phyloP scores from a whole-genome alignment of 106 monocot species.

The Acorus gramineus region DNA sequence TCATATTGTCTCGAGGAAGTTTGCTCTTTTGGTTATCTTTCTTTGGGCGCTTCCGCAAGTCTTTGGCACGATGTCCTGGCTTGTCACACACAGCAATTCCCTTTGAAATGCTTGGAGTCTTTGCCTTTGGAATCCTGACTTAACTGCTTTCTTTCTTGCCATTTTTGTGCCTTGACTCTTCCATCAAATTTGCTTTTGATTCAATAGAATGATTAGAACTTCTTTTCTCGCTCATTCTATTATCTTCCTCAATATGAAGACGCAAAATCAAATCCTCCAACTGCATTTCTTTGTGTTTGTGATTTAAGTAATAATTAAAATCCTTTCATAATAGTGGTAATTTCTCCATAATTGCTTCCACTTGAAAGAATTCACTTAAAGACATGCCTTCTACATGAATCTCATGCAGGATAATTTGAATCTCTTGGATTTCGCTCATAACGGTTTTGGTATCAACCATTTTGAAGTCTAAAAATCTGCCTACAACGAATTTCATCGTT shows the following conservation, averaged over 20 bases:
- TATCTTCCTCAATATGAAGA: neutral
- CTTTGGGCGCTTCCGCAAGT: too few relatives aligned
- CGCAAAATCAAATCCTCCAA: neutral
- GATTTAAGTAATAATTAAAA: neutral
- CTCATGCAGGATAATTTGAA: neutral
- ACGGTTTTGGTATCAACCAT: slow-evolving; percentile 1
- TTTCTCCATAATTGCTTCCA: neutral
- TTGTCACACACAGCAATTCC: too few relatives aligned
- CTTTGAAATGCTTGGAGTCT: too few relatives aligned
- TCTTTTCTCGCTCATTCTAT: too few relatives aligned
- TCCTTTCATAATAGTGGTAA: neutral
- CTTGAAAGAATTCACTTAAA: neutral
- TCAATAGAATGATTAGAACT: too few relatives aligned
- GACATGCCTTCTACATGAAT: neutral
- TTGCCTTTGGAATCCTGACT: too few relatives aligned
- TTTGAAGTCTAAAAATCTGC: neutral
- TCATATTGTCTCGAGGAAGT: too few relatives aligned
- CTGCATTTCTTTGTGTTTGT: neutral
- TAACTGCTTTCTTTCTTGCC: too few relatives aligned
- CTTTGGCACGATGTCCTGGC: too few relatives aligned
- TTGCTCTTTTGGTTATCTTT: too few relatives aligned
- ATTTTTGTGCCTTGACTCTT: too few relatives aligned
- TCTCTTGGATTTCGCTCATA: neutral
- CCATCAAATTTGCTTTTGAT: too few relatives aligned
- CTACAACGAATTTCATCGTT: slow-evolving; percentile 4